Percentiles rank a stretch among this genome's conserved stretches.
Conservation (phyloP, 306 rosid genomes). For the Vicia sativa region DNA sequence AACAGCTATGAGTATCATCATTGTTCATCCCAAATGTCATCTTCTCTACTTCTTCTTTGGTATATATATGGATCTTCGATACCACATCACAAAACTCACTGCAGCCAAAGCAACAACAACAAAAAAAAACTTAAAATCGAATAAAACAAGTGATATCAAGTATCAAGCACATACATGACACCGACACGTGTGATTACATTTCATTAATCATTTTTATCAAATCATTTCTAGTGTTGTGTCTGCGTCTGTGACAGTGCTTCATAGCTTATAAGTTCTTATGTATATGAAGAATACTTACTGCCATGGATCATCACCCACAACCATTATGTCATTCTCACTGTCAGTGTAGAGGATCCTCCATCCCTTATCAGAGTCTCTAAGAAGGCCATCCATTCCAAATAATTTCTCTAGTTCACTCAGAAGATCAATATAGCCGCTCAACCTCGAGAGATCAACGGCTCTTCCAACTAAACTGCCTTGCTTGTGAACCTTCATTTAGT, state of each 20-base stretch:
- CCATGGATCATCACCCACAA: constrained; percentile 98
- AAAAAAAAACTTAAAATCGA: constrained; percentile 18
- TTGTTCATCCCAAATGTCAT: constrained; percentile 78
- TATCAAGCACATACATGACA: neutral
- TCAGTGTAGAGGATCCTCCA: constrained; percentile 94
- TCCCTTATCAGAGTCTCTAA: constrained; percentile 77
- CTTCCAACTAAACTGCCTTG: constrained; percentile 99
- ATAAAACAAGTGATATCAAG: constrained; percentile 1
- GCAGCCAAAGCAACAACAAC: constrained; percentile 46
- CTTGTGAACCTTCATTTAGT: constrained; percentile 97
- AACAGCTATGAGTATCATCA: constrained; percentile 90
- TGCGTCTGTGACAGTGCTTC: too few relatives aligned
- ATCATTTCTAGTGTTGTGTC: too few relatives aligned
- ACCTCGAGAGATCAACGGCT: constrained; percentile 90
- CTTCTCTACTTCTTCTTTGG: constrained; percentile 93
- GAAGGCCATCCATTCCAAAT: constrained; percentile 97
- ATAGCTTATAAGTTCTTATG: too few relatives aligned
- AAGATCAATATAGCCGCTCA: constrained; percentile 77
- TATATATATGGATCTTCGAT: constrained; percentile 83
- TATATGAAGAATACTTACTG: constrained; percentile 63
- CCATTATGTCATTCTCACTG: constrained; percentile 96
- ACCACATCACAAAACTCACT: constrained; percentile 92
- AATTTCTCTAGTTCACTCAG: constrained; percentile 86
- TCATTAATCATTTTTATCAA: too few relatives aligned
- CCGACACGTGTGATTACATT: too few relatives aligned